Evolutionary conservation across 2,329 filamentous ascomycete genomes (phyloP), one percentile per base, ranked within the genome.

Genomic region (Cladosporium sp.): DNA sequence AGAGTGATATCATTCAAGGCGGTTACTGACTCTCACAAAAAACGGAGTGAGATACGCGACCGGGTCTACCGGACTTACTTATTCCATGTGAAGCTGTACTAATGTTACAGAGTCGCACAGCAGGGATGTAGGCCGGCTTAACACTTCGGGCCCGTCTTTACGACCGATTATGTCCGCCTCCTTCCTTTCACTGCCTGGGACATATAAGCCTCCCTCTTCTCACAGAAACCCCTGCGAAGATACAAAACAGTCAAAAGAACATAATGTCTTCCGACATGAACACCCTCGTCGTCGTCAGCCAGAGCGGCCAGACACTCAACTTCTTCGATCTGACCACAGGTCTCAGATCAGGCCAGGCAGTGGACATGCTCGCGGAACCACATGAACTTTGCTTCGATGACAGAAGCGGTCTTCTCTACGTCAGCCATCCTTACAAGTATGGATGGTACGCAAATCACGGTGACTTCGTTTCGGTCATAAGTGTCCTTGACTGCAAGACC

Each of bases 381-480:
- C 60, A 62, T 37, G 60, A 62, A 50, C 42, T 62, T 5, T 58
- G 52, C 28, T 60, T 59, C 19, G 60, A 62, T 38, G 38, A 45
- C 25, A 51, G 60, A n/a, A 55, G 49, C 14, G 39, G 55, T 8
- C 50, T 60, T 19, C 42, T 62, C 12, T 62, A 62, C 43, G 50
- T 60, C 43, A 60, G 59, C 11, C 60, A 62, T 38, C 43, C 60
- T 3, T 62, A 62, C 30, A 12, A 40, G 20, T 50, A 62, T 51
- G 60, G 60, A n/a, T 60, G 59, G 54, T 62, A 62, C n/a, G 19
- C 39, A 8, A 34, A 38, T 3, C 60, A 62, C 22, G 59, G 60
- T 9, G 55, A 55, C 5, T 51, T 37, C 15, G 45, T 42, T 14
- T 36, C 45, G 1, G 34, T 58, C 14, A 59, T 62, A 55, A 60